These are phyloP conservation scores for Salix viminalis DNA, from an alignment of 345 rosid species.

Conservation along the genomic window DNA sequence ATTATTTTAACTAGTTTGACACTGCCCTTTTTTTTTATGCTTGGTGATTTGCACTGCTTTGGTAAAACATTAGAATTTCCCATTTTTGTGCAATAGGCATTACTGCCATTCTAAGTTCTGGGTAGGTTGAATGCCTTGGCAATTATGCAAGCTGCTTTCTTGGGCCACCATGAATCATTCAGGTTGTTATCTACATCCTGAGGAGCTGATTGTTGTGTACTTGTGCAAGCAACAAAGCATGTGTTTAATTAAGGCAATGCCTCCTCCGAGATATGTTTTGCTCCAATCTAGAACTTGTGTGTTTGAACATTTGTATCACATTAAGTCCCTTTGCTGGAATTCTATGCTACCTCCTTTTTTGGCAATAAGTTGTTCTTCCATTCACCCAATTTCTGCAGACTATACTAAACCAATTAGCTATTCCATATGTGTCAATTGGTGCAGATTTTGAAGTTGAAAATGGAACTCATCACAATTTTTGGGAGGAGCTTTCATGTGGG, in stretches of 20 bases:
- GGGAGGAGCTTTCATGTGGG: conserved; percentile 95
- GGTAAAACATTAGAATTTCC: background rate
- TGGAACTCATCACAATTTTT: conserved; percentile 39
- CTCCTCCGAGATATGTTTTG: no score
- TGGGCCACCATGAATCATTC: background rate
- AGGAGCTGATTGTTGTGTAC: background rate
- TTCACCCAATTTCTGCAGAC: background rate
- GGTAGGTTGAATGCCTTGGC: background rate
- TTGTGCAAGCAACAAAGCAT: background rate
- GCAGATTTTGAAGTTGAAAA: conserved; percentile 49
- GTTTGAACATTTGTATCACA: background rate
- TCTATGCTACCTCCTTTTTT: background rate
- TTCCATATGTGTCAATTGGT: background rate
- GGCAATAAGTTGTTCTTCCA: background rate
- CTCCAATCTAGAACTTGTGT: no score
- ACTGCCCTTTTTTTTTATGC: background rate
- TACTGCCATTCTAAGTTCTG: background rate
- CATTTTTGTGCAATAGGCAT: background rate
- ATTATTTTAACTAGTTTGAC: background rate
- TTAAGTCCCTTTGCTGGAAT: background rate
- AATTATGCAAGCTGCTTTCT: background rate
- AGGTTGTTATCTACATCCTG: background rate
- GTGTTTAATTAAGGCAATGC: background rate
- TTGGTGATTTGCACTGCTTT: background rate
- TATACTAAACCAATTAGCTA: background rate